These are phyloP conservation scores for Leccinum pellstonianum DNA, from an alignment of 768 basidiomycete species.

Conservation along the genomic window DNA sequence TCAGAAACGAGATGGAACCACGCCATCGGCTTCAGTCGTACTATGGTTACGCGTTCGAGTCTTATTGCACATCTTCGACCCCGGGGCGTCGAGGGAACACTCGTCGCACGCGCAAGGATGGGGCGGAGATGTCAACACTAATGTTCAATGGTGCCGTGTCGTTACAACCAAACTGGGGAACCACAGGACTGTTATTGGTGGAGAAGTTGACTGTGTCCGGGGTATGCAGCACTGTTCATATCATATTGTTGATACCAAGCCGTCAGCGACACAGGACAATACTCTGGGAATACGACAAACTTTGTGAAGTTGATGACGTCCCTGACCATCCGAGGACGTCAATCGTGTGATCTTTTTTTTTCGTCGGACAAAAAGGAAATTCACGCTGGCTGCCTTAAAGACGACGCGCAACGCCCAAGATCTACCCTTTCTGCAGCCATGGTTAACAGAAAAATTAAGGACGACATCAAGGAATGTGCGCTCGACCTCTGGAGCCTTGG, in stretches of 20 bases:
- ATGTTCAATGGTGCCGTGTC: conserved; percentile 88
- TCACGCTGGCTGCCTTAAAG: no score
- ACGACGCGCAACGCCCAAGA: no score
- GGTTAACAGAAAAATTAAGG: no score
- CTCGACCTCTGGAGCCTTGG: no score
- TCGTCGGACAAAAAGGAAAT: no score
- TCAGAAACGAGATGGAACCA: conserved; percentile 64
- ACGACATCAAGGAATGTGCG: no score
- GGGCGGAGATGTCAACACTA: conserved; percentile 83
- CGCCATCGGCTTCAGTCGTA: conserved; percentile 67
- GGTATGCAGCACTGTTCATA: conserved; percentile 41
- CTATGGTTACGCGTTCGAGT: conserved; percentile 89
- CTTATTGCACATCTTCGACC: conserved; percentile 65
- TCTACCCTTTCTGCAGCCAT: no score
- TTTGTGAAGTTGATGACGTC: conserved; percentile 91
- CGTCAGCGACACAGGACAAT: conserved; percentile 46
- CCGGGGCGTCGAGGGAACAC: conserved; percentile 22
- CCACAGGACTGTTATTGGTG: conserved; percentile 73
- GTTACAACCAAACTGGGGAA: conserved; percentile 82
- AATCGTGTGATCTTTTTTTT: no score
- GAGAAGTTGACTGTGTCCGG: conserved; percentile 88
- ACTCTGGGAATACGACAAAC: conserved; percentile 58
- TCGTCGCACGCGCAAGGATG: conserved; percentile 47
- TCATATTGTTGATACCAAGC: background rate
- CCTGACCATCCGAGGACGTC: conserved; percentile 54